phyloP scores from a whole-genome alignment of 2,329 filamentous ascomycete genomes.

The Rhynchosporium graminicola region DNA sequence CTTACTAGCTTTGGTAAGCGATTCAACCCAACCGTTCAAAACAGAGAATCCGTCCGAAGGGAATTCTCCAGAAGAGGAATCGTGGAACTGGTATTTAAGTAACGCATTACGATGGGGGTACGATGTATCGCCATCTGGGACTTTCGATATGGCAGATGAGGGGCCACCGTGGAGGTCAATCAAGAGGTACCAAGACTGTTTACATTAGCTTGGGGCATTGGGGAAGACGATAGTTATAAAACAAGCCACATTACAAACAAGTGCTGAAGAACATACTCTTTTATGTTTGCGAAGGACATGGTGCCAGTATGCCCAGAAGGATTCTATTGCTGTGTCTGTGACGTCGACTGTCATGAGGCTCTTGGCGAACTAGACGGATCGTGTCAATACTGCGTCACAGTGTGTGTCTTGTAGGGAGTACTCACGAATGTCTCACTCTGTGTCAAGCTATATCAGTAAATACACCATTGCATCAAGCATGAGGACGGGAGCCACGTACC shows the following conservation, averaged over 20 bases:
- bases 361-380: slow-evolving; percentile 24
- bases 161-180: slow-evolving; percentile 30
- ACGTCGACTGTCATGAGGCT: slow-evolving; percentile 27
- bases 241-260: neutral
- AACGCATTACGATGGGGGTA: slow-evolving; percentile 29
- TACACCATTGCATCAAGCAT: neutral
- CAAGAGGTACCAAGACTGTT: slow-evolving; percentile 29
- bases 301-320: slow-evolving; percentile 26
- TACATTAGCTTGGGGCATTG: neutral
- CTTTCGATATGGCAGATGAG: slow-evolving; percentile 23
- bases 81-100: slow-evolving; percentile 30
- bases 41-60: slow-evolving; percentile 18
- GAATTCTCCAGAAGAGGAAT: slow-evolving; percentile 25
- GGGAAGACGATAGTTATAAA: too few species aligned
- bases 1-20: slow-evolving; percentile 10
- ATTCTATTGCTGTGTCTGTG: slow-evolving; percentile 16
- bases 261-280: neutral
- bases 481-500: slow-evolving; percentile 5
- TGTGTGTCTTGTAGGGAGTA: neutral
- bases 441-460: neutral
- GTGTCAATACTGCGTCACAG: neutral
- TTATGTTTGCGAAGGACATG: slow-evolving; percentile 4
- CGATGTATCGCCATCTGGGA: slow-evolving; percentile 19
- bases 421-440: slow-evolving; percentile 30
- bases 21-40: slow-evolving; percentile 20